phyloP scores from a whole-genome alignment of 345 rosid species.

The Cardiospermum halicacabum region DNA sequence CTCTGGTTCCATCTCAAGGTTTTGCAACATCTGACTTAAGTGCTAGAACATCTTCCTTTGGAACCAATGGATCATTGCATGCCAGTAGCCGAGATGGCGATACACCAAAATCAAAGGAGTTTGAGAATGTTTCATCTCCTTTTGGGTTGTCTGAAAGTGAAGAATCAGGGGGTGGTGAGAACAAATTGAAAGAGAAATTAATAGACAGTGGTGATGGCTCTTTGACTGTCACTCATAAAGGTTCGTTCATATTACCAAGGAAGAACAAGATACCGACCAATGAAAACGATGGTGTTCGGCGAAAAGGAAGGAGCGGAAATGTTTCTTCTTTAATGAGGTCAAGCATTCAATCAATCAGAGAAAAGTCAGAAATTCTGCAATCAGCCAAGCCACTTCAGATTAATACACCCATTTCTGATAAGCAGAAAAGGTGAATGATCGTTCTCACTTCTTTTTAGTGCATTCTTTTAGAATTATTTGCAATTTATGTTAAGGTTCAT shows the following conservation, averaged over 20 bases:
- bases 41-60: constrained; percentile 49
- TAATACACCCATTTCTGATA: constrained; percentile 54
- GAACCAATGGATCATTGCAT: constrained; percentile 41
- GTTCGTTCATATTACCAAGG: constrained; percentile 41
- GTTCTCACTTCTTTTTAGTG: neutral
- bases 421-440: constrained; percentile 61
- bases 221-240: constrained; percentile 42
- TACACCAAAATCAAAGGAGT: constrained; percentile 54
- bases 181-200: constrained; percentile 53
- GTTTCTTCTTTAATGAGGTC: constrained; percentile 49
- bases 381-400: constrained; percentile 58
- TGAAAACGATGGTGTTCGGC: constrained; percentile 64
- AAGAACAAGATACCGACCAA: constrained; percentile 49
- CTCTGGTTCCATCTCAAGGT: constrained; percentile 52
- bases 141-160: constrained; percentile 77
- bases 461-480: neutral
- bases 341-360: constrained; percentile 46
- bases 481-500: constrained; percentile 8
- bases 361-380: constrained; percentile 53
- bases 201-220: constrained; percentile 46
- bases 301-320: constrained; percentile 75
- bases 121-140: constrained; percentile 58
- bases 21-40: constrained; percentile 51
- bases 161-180: constrained; percentile 82
- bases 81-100: constrained; percentile 34